A percentile compares a stretch with the other conserved stretches of the same genome.
Conservation (phyloP, 176 grass and related monocot genomes). For the Triticum turgidum region DNA sequence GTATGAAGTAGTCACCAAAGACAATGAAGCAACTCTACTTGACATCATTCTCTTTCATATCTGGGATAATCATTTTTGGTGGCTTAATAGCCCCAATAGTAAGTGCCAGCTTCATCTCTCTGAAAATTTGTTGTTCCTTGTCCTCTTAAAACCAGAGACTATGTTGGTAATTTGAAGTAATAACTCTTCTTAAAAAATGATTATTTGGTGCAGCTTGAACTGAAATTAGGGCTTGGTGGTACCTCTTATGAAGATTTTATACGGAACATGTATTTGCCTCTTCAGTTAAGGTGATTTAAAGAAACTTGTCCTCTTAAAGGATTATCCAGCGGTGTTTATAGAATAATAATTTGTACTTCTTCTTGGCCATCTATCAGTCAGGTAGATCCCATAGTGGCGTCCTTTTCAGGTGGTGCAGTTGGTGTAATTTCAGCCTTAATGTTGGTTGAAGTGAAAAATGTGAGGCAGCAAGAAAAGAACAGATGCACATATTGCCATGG, state of each 20-base stretch:
- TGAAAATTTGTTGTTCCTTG: background rate
- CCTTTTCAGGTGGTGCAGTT: constrained; percentile 86
- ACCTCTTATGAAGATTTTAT: constrained; percentile 98
- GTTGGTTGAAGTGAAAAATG: constrained; percentile 87
- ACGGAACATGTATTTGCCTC: constrained; percentile 69
- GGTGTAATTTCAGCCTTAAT: constrained; percentile 91
- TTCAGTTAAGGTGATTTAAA: constrained; percentile 74
- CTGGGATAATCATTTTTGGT: constrained; percentile 89
- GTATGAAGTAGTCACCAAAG: constrained; percentile 65
- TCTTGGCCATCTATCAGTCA: constrained; percentile 51
- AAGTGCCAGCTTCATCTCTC: constrained; percentile 40
- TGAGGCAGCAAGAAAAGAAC: constrained; percentile 94
- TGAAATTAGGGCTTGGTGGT: constrained; percentile 89
- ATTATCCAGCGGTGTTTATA: constrained; percentile 29
- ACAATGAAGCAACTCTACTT: constrained; percentile 95
- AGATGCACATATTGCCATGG: constrained; percentile 92
- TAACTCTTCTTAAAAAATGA: constrained; percentile 16
- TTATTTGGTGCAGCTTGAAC: constrained; percentile 63
- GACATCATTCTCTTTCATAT: constrained; percentile 79
- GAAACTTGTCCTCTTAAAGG: background rate
- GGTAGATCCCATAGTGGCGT: constrained; percentile 95
- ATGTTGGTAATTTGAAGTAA: constrained; percentile 8
- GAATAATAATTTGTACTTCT: constrained; percentile 1
- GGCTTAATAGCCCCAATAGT: constrained; percentile 77
- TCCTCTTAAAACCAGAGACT: background rate